Percentiles rank a stretch among this genome's conserved stretches.
Evolutionary conservation across 495 filamentous ascomycete species (phyloP).

Genomic region (Tuber melanosporum): DNA sequence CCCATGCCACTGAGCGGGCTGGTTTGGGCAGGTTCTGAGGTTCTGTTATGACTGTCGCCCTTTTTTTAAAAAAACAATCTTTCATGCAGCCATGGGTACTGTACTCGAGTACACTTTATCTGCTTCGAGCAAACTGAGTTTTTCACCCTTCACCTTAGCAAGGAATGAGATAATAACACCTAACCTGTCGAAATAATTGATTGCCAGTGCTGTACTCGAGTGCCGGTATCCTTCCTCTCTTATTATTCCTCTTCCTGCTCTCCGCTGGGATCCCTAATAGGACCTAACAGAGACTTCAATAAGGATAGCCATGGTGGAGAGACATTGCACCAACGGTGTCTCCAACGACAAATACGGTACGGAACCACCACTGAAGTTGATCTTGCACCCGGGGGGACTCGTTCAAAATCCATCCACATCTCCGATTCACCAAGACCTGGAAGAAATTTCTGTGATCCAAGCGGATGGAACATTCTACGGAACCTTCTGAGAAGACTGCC

Average conservation of each 20-base stretch:
- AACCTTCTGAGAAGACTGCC: not conserved
- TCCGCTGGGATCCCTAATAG: not conserved
- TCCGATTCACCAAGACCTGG: not conserved
- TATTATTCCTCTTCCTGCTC: not conserved
- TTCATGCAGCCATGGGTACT: not conserved
- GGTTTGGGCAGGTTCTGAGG: constrained; percentile 31
- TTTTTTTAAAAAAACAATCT: constrained; percentile 10
- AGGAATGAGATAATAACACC: not conserved
- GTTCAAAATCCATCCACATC: constrained; percentile 1
- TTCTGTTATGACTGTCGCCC: constrained; percentile 27
- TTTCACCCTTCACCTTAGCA: not conserved
- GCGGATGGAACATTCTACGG: not conserved
- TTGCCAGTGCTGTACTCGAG: not conserved
- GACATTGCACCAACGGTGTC: not conserved
- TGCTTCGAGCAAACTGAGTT: not conserved
- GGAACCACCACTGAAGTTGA: not conserved
- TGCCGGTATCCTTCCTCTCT: not conserved
- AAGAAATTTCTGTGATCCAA: not conserved
- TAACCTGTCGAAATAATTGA: not conserved
- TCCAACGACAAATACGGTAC: not conserved
- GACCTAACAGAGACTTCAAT: not conserved
- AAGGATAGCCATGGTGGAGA: not conserved
- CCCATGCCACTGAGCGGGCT: constrained; percentile 25
- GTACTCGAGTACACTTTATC: not conserved
- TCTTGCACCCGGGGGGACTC: not conserved